A percentile compares a stretch with the other conserved stretches of the same genome.
Evolutionary conservation across 139 green algal genomes (phyloP).

Genomic region (Picochlorum sp.): DNA sequence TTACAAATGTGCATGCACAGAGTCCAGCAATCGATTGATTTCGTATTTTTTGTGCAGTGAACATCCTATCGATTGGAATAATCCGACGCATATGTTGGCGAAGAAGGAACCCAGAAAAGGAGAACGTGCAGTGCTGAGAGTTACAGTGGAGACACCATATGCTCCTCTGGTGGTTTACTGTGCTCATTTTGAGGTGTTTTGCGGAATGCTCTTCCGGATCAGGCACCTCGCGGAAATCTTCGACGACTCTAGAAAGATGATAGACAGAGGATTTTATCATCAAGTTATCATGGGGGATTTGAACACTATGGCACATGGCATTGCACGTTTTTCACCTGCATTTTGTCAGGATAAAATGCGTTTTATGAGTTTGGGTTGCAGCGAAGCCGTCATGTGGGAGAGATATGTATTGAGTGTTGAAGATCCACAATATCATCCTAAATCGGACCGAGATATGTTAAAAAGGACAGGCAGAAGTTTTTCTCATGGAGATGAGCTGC

Average conservation of each 20-base stretch:
- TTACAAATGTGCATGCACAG: too few relatives aligned
- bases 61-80: conserved; percentile 71
- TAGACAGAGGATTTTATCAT: neutral
- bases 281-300: conserved; percentile 67
- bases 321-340: conserved; percentile 65
- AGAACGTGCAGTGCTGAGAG: conserved; percentile 45
- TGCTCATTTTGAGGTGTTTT: conserved; percentile 84
- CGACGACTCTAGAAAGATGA: conserved; percentile 27
- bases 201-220: conserved; percentile 63
- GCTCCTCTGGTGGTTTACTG: conserved; percentile 64
- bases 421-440: too few relatives aligned
- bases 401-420: conserved; percentile 35
- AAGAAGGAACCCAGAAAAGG: conserved; percentile 48
- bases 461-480: too few relatives aligned
- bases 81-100: conserved; percentile 22
- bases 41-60: conserved; percentile 17
- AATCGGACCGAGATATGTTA: neutral
- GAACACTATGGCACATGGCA: conserved; percentile 76
- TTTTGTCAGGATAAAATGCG: conserved; percentile 72
- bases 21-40: too few relatives aligned
- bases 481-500: conserved; percentile 3
- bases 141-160: conserved; percentile 24
- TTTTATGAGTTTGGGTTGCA: conserved; percentile 49
- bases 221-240: conserved; percentile 71
- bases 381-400: conserved; percentile 63